Base-by-base conservation (phyloP, 805 yeast genomes). In the Candida xyloterini region DNA sequence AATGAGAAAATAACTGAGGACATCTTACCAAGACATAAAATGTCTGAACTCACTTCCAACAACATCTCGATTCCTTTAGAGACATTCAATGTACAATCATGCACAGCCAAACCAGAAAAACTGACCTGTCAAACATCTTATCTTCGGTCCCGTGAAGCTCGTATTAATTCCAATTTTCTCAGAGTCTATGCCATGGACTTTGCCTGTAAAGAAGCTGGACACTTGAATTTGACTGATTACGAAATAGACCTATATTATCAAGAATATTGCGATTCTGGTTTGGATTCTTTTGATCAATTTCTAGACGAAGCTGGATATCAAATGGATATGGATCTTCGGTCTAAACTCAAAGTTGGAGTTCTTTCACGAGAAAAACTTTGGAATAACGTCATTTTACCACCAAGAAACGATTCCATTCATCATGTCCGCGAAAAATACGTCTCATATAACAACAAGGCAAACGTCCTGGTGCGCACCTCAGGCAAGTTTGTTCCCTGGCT, bases 351-450 rank as follows among this genome's bases (percentile, higher is more conserved):
- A 33, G 48, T 76, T 15, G 73, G 74, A 1, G 53, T 65, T 7
- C 40, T 66, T 13, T 66, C 76, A 3, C 60, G 76, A 38, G 76
- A 75, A 31, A 71, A 74, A 51, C 56, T 78, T 32, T 77, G 81
- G 81, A 63, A 66, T 26, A 67, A 65, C 35, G 79, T 78, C 11
- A 65, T 78, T 5, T 53, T 79, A 23, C 70, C 73, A 4, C 81
- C 83, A 16, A 61, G 82, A 30, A 42, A 46, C 1, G 84, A 78
- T 32, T 14, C 40, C 11, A 18, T 18, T 11, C 30, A 14, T 25
- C 33, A 29, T 7, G 21, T 39, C 4, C 44, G 44, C 13, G 42
- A 28, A 7, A 45, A 38, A 10, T 48, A 47, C 28, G 31, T 51
- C 24, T 35, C 43, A 6, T 36, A 27, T 9, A 21, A 18, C 21